Conservation (phyloP, 768 basidiomycete species). For the Kwoniella pini region DNA sequence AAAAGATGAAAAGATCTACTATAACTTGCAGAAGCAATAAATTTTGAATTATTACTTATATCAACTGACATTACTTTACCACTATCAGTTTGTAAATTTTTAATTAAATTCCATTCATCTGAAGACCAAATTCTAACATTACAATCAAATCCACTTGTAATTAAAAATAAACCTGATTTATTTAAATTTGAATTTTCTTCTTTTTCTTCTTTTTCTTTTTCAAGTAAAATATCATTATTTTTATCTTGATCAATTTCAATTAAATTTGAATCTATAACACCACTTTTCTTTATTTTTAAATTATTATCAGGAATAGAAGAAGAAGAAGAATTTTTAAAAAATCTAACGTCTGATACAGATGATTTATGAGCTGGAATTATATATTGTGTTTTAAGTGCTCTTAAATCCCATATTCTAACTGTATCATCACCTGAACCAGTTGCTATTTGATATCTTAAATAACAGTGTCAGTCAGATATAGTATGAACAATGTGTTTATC, state of each 20-base stretch:
- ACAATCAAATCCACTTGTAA: constrained; percentile 91
- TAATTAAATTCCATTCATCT: constrained; percentile 93
- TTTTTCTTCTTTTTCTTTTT: constrained; percentile 14
- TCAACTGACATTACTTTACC: constrained; percentile 99
- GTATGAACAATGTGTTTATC: too few species aligned
- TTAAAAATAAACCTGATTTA: constrained; percentile 78
- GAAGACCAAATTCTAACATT: constrained; percentile 95
- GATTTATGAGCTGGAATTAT: constrained; percentile 95
- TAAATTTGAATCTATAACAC: constrained; percentile 1
- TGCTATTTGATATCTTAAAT: constrained; percentile 84
- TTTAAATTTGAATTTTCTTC: constrained; percentile 25
- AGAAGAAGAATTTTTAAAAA: constrained; percentile 74
- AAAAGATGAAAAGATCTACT: constrained; percentile 94
- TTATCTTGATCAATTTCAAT: constrained; percentile 21
- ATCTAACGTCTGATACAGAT: constrained; percentile 91
- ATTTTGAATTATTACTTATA: constrained; percentile 74
- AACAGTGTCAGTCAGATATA: too few species aligned
- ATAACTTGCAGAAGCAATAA: constrained; percentile 86
- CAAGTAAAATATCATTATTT: constrained; percentile 14
- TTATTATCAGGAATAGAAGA: too few species aligned
- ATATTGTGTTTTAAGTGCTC: constrained; percentile 85
- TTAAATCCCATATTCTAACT: constrained; percentile 97
- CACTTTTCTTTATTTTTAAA: too few species aligned
- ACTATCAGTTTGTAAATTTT: constrained; percentile 79
- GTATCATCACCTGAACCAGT: constrained; percentile 97